These are phyloP conservation scores for Paecilomyces niveus DNA, from an alignment of 2,329 filamentous ascomycete species.

Conservation along the genomic window DNA sequence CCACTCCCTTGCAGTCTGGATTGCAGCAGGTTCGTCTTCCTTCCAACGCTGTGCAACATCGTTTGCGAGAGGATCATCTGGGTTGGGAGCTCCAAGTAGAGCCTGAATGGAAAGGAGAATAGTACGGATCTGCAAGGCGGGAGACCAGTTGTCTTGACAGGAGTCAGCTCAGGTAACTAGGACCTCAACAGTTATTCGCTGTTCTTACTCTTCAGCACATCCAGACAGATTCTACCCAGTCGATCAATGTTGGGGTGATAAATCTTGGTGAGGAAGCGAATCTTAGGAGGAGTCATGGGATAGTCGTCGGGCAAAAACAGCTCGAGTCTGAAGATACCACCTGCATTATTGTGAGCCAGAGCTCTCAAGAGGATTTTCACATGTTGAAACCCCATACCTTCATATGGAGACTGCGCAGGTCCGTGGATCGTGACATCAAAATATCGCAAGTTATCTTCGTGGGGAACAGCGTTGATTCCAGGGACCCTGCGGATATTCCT, in stretches of 20 bases:
- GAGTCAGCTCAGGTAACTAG: neutral
- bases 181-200: conserved; percentile 4
- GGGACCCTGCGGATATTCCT: conserved; percentile 60
- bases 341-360: conserved; percentile 28
- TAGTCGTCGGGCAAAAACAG: conserved; percentile 98
- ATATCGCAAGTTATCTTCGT: conserved; percentile 95
- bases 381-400: conserved; percentile 57
- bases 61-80: conserved; percentile 95
- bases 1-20: conserved; percentile 88
- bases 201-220: conserved; percentile 87
- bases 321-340: conserved; percentile 91
- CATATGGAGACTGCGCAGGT: conserved; percentile 85
- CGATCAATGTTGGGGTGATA: conserved; percentile 99
- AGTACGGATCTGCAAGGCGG: conserved; percentile 92
- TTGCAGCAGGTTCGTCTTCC: conserved; percentile 86
- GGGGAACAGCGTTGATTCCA: conserved; percentile 89
- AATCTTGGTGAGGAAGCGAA: conserved; percentile 97
- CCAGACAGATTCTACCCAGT: conserved; percentile 90
- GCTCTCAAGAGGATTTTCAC: conserved; percentile 5
- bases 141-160: conserved; percentile 86
- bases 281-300: conserved; percentile 97
- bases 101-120: conserved; percentile 99
- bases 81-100: conserved; percentile 89
- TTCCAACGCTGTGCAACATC: conserved; percentile 98
- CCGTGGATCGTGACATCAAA: conserved; percentile 97